Conservation (phyloP, 495 filamentous ascomycete genomes). For the Cercophora sp. region DNA sequence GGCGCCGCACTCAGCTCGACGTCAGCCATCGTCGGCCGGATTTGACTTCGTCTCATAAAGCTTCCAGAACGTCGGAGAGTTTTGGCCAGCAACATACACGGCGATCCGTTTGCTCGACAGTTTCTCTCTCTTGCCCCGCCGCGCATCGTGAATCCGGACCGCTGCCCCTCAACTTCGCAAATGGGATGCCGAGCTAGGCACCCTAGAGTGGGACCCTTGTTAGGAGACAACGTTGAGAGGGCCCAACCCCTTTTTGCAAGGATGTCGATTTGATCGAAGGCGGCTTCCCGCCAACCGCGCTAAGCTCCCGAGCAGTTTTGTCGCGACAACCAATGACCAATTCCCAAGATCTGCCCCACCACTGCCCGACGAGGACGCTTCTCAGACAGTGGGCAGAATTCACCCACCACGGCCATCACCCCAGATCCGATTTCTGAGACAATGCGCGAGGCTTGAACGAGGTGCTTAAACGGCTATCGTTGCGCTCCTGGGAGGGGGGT, state of each 20-base stretch:
- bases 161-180: slow-evolving; percentile 1
- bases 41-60: background rate
- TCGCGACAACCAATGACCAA: slow-evolving; percentile 3
- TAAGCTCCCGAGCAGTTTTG: slow-evolving; percentile 6
- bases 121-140: background rate
- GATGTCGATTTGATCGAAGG: slow-evolving; percentile 7
- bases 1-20: background rate
- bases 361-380: slow-evolving; percentile 16
- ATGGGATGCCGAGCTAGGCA: background rate
- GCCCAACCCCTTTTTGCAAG: slow-evolving; percentile 15
- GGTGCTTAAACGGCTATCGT: no score
- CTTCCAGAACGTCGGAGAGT: slow-evolving; percentile 9
- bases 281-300: slow-evolving; percentile 18
- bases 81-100: no score
- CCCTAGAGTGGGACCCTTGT: background rate
- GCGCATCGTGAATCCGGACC: background rate
- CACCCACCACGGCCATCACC: no score
- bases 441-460: background rate
- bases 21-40: background rate
- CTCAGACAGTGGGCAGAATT: no score
- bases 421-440: no score
- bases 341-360: slow-evolving; percentile 12
- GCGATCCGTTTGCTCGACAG: background rate
- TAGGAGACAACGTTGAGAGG: slow-evolving; percentile 6
- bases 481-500: no score